Conservation (phyloP, 1,284 basidiomycete genomes). For the Heterobasidion annosum region DNA sequence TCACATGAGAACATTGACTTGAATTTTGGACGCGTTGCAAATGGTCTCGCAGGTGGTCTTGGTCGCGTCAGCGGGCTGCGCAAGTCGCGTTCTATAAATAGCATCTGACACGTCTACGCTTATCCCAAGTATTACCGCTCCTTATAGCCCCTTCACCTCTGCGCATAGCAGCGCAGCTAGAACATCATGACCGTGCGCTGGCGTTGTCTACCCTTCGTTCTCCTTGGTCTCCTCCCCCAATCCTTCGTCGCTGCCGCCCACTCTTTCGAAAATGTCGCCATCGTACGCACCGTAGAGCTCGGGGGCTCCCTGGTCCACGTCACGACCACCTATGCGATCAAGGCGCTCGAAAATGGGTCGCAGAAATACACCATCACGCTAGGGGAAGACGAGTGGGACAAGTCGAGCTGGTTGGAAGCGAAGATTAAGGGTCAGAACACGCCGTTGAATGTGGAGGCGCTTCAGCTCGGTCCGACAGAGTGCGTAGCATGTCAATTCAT, state of each 20-base stretch:
- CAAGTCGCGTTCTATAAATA: constrained; percentile 7
- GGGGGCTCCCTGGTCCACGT: constrained; percentile 80
- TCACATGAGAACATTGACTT: neutral
- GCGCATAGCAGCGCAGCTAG: constrained; percentile 8
- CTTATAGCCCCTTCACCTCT: constrained; percentile 10
- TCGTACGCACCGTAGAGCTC: constrained; percentile 82
- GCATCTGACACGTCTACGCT: constrained; percentile 6
- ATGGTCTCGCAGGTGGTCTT: neutral
- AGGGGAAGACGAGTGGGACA: constrained; percentile 48
- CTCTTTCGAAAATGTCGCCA: constrained; percentile 78
- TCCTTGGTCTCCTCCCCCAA: constrained; percentile 15
- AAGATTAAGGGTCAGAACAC: constrained; percentile 63
- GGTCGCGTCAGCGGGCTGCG: neutral
- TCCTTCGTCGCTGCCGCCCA: constrained; percentile 27
- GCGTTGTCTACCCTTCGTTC: constrained; percentile 18
- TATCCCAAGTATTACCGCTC: neutral
- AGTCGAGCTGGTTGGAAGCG: constrained; percentile 75
- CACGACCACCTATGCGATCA: constrained; percentile 82
- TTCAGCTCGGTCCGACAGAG: constrained; percentile 37
- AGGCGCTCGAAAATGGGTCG: constrained; percentile 54
- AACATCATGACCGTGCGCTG: constrained; percentile 22
- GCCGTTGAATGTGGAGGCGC: constrained; percentile 44
- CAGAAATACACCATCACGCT: constrained; percentile 68
- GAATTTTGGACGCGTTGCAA: neutral
- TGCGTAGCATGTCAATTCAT: constrained; percentile 22